phyloP scores from a whole-genome alignment of 2,329 filamentous ascomycete species.

The Cladobotryum mycophilum region DNA sequence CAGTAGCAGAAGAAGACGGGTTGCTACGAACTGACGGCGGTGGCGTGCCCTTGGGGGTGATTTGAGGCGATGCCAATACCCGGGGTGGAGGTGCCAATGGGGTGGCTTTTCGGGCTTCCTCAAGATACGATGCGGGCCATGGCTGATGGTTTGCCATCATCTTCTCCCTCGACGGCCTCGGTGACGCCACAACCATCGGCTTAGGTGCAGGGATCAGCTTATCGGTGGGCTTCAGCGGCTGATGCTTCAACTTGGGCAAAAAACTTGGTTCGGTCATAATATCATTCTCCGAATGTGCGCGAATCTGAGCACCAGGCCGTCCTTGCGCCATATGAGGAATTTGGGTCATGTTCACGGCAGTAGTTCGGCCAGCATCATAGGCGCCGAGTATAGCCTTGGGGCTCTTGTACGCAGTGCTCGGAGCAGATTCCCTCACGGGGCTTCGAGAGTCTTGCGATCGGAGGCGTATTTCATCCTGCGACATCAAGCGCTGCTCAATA shows the following conservation, averaged over 20 bases:
- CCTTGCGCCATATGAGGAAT: slow-evolving; percentile 8
- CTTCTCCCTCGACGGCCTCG: background rate
- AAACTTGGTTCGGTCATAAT: slow-evolving; percentile 17
- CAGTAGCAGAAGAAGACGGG: background rate
- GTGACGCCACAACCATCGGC: background rate
- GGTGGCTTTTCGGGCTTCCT: slow-evolving; percentile 12
- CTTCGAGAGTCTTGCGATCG: slow-evolving; percentile 4
- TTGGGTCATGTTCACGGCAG: background rate
- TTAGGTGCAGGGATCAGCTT: slow-evolving; percentile 2
- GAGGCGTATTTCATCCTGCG: slow-evolving; percentile 1
- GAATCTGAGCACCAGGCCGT: slow-evolving; percentile 8
- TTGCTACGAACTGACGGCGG: slow-evolving; percentile 9
- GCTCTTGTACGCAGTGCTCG: background rate
- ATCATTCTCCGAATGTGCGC: slow-evolving; percentile 13
- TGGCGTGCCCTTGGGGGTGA: slow-evolving; percentile 9
- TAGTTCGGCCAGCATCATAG: background rate
- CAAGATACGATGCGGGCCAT: slow-evolving; percentile 11
- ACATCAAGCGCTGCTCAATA: slow-evolving; percentile 4
- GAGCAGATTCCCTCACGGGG: slow-evolving; percentile 1
- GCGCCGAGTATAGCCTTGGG: background rate
- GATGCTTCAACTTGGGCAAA: slow-evolving; percentile 33
- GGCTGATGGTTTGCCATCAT: background rate
- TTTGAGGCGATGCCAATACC: slow-evolving; percentile 2
- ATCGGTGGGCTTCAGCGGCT: slow-evolving; percentile 27
- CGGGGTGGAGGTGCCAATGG: slow-evolving; percentile 11